Percentiles rank a stretch among this genome's conserved stretches.
Conservation (phyloP, 2,329 filamentous ascomycete genomes). For the Talaromyces sp. region DNA sequence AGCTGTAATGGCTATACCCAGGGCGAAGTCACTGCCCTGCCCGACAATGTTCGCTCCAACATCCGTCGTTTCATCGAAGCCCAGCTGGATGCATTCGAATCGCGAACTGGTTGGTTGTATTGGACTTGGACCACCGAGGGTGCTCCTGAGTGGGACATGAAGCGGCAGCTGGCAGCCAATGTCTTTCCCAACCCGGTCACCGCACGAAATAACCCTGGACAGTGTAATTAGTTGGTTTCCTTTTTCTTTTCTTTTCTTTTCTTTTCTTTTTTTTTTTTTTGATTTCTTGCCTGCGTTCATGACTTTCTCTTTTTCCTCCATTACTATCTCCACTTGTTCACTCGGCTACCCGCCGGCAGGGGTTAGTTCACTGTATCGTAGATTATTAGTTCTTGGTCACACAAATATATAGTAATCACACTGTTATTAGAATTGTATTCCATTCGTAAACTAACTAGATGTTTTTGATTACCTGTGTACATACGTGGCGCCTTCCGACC, state of each 20-base stretch:
- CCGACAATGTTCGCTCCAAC: constrained; percentile 28
- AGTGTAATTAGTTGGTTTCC: constrained; percentile 18
- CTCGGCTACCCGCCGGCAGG: neutral
- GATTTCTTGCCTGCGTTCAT: neutral
- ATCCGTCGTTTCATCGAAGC: constrained; percentile 41
- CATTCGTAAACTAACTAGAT: neutral
- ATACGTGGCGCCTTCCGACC: no score
- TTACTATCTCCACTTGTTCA: neutral
- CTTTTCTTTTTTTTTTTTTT: neutral
- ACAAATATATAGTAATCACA: neutral
- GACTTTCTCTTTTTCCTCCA: neutral
- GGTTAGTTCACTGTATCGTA: neutral
- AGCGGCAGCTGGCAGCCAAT: constrained; percentile 35
- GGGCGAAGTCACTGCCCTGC: constrained; percentile 42
- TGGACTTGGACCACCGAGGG: constrained; percentile 49
- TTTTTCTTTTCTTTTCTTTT: neutral
- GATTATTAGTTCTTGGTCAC: neutral
- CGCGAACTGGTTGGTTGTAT: constrained; percentile 41
- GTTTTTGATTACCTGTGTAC: no score
- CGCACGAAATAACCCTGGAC: constrained; percentile 26
- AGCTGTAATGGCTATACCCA: constrained; percentile 49
- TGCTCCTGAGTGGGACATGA: constrained; percentile 45
- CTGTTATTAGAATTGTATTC: neutral
- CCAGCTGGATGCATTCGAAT: constrained; percentile 42
- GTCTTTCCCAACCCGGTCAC: constrained; percentile 45